phyloP scores from a whole-genome alignment of 306 rosid species.

The Spatholobus suberectus region DNA sequence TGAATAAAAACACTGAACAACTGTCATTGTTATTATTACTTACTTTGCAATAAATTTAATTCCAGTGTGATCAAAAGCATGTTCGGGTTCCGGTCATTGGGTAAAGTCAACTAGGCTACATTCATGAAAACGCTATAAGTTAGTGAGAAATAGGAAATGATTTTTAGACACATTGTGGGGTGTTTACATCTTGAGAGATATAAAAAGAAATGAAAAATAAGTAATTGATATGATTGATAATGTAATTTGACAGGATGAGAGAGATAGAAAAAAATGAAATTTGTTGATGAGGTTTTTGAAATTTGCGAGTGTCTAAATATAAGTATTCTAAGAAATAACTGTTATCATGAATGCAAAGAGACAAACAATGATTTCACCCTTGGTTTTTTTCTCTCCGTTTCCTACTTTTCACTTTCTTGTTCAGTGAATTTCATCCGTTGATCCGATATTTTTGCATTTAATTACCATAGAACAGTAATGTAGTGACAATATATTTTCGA shows the following conservation, averaged over 20 bases:
- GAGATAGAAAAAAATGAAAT: too few relatives aligned
- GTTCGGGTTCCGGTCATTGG: slow-evolving; percentile 3
- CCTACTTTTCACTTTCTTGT: background rate
- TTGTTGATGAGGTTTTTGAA: too few relatives aligned
- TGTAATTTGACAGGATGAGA: too few relatives aligned
- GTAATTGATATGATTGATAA: too few relatives aligned
- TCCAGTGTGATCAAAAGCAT: slow-evolving; percentile 33
- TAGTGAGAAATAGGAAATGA: too few relatives aligned
- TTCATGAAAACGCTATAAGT: slow-evolving; percentile 46
- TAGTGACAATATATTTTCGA: background rate
- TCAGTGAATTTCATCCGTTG: background rate
- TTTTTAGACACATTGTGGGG: too few relatives aligned
- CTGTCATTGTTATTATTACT: slow-evolving; percentile 11
- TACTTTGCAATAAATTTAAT: slow-evolving; percentile 9
- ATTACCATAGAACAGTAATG: background rate
- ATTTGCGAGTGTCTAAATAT: too few relatives aligned
- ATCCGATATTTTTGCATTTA: background rate
- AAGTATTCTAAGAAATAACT: slow-evolving; percentile 38
- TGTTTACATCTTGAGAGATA: too few relatives aligned
- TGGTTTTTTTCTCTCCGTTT: background rate
- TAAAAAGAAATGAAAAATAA: too few relatives aligned
- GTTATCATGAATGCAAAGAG: slow-evolving; percentile 53
- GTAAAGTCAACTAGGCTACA: slow-evolving; percentile 53
- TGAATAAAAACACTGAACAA: slow-evolving; percentile 32
- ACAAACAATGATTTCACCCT: slow-evolving; percentile 49